These are phyloP conservation scores for Pythium coloratum DNA, from an alignment of 352 stramenopile species.

Conservation along the genomic window DNA sequence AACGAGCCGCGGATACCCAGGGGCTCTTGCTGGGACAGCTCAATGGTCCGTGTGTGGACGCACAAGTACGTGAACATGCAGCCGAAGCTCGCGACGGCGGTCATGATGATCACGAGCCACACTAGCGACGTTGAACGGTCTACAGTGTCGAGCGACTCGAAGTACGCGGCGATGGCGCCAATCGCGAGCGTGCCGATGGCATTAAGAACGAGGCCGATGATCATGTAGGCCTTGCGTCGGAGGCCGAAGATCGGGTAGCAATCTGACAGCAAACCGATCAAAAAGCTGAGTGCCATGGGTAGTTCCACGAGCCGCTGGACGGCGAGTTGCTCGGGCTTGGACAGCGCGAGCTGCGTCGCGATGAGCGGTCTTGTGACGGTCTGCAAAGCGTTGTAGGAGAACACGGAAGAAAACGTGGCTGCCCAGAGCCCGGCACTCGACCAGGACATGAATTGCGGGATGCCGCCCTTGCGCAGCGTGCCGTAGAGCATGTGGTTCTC, in stretches of 20 bases:
- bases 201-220: slow-evolving; percentile 31
- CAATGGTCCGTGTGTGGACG: slow-evolving; percentile 34
- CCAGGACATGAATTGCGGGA: slow-evolving; percentile 26
- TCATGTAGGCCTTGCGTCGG: slow-evolving; percentile 38
- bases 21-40: slow-evolving; percentile 41
- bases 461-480: slow-evolving; percentile 30
- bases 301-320: slow-evolving; percentile 29
- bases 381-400: slow-evolving; percentile 24
- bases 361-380: slow-evolving; percentile 23
- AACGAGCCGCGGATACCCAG: slow-evolving; percentile 28
- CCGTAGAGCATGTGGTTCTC: slow-evolving; percentile 32
- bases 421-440: slow-evolving; percentile 22
- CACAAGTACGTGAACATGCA: slow-evolving; percentile 40
- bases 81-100: slow-evolving; percentile 30
- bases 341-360: slow-evolving; percentile 24
- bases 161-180: slow-evolving; percentile 17
- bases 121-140: slow-evolving; percentile 16
- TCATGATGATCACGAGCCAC: slow-evolving; percentile 30
- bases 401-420: slow-evolving; percentile 23
- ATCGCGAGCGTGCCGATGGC: slow-evolving; percentile 21
- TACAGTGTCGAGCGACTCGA: slow-evolving; percentile 9
- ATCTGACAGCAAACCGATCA: slow-evolving; percentile 38
- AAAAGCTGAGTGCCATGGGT: slow-evolving; percentile 32
- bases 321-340: slow-evolving; percentile 18
- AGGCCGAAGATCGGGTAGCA: slow-evolving; percentile 31